Base-by-base conservation (phyloP, 768 basidiomycete species). In the Boletus insuetus region DNA sequence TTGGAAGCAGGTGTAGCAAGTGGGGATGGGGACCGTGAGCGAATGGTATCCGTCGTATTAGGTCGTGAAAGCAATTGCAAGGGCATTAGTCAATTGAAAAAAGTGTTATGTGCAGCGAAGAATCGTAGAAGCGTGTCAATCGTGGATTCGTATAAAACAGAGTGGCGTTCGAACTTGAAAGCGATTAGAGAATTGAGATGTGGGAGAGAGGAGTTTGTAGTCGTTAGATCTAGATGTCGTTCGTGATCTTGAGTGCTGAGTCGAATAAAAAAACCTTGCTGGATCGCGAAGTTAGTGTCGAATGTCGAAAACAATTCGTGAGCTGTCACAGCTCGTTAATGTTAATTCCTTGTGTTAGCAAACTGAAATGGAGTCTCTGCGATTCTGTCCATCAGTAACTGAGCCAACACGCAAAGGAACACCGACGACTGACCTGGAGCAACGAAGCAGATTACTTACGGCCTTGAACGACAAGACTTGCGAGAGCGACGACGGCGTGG, bases 31-130 rank as follows among this genome's bases (percentile, higher is more conserved):
- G 68, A 64, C n/a, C 53, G 63, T 13, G 64, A 57, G 55, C 62
- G 70, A 58, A 39, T 14, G 2, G 66, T 53, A 11, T 70, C 64
- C 45, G 63, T 54, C 44, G 64, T 56, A 14, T 12, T 1, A 51
- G 67, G 55, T 68, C 67, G 70, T 64, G 70, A 68, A 54, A 60
- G 59, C 29, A 70, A 47, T 61, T 66, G 64, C 61, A 67, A 54
- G 39, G 71, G 64, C 69, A 72, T 71, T 61, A 61, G 43, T 64
- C 46, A 46, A 59, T 62, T 43, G 24, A 56, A 58, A 51, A 58
- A 42, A 20, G 55, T 61, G 69, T 69, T 70, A 69, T 62, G 32
- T 63, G 66, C 53, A 58, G 41, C 6, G 31, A 51, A 54, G 47
- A 60, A 54, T 8, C 49, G 60, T 59, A 49, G 24, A 48, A 55